A percentile compares a stretch with the other conserved stretches of the same genome.
These are phyloP conservation scores for Colletotrichum zoysiae DNA, from an alignment of 2,329 filamentous ascomycete genomes.

Conservation along the genomic window DNA sequence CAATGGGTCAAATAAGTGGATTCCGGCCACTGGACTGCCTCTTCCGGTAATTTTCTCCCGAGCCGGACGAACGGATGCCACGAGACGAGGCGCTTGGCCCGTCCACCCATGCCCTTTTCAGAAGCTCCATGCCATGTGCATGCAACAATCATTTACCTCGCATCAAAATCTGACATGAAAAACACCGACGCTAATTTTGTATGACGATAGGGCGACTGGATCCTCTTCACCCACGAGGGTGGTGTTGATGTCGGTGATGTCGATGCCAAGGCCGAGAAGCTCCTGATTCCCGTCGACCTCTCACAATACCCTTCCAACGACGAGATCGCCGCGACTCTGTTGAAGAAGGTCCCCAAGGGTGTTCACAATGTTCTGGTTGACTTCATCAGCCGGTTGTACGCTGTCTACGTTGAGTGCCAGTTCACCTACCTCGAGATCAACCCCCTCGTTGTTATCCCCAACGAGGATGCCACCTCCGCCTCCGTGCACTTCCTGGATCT, in stretches of 20 bases:
- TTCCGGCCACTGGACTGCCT: conserved; percentile 39
- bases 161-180: not conserved
- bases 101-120: conserved; percentile 32
- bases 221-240: conserved; percentile 99
- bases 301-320: conserved; percentile 95
- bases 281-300: conserved; percentile 96
- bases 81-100: conserved; percentile 46
- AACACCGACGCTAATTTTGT: conserved; percentile 30
- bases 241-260: conserved; percentile 99
- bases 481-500: conserved; percentile 98
- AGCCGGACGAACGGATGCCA: conserved; percentile 56
- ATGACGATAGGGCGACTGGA: conserved; percentile 88
- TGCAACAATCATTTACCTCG: conserved; percentile 11
- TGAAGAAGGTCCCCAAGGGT: conserved; percentile 94
- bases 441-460: conserved; percentile 97
- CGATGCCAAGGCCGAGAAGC: conserved; percentile 98
- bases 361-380: conserved; percentile 98
- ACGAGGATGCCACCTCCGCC: conserved; percentile 89
- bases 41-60: conserved; percentile 46
- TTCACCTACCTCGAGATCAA: conserved; percentile 99
- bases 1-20: conserved; percentile 42
- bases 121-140: conserved; percentile 20
- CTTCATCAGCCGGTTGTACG: conserved; percentile 98
- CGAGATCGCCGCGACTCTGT: conserved; percentile 84
- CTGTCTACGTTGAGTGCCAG: conserved; percentile 99